phyloP scores from a whole-genome alignment of 2,329 filamentous ascomycete species.

The Elsinoe fawcettii region DNA sequence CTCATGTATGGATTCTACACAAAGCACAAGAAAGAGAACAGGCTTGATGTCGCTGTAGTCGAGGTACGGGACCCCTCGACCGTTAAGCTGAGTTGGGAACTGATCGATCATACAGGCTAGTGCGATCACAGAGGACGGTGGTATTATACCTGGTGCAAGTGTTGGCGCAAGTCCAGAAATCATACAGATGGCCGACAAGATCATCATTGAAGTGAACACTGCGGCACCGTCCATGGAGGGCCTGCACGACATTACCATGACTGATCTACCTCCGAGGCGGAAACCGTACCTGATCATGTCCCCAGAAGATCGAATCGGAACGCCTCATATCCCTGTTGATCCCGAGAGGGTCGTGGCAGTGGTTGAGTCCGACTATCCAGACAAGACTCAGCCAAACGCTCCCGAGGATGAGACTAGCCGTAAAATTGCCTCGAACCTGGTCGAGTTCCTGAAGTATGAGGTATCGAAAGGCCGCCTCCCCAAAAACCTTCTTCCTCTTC shows the following conservation, averaged over 20 bases:
- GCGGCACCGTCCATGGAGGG: slow-evolving; percentile 76
- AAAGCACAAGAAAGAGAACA: slow-evolving; percentile 64
- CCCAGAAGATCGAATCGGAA: slow-evolving; percentile 80
- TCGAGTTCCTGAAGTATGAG: slow-evolving; percentile 81
- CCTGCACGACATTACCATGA: slow-evolving; percentile 84
- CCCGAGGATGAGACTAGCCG: slow-evolving; percentile 65
- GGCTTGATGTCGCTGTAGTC: slow-evolving; percentile 74
- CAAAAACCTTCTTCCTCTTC: slow-evolving; percentile 66
- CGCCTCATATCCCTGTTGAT: slow-evolving; percentile 73
- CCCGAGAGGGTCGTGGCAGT: slow-evolving; percentile 77
- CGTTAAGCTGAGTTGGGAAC: background rate
- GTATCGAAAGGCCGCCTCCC: slow-evolving; percentile 71
- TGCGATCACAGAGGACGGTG: slow-evolving; percentile 80
- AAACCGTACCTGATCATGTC: slow-evolving; percentile 82
- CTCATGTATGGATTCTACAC: slow-evolving; percentile 73
- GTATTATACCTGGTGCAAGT: slow-evolving; percentile 77
- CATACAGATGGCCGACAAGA: slow-evolving; percentile 85
- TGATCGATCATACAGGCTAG: slow-evolving; percentile 49
- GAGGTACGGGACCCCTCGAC: slow-evolving; percentile 29
- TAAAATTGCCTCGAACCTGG: slow-evolving; percentile 69
- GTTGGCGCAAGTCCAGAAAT: slow-evolving; percentile 81
- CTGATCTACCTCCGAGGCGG: slow-evolving; percentile 68
- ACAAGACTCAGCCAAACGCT: slow-evolving; percentile 66
- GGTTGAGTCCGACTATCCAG: slow-evolving; percentile 76
- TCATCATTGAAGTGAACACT: slow-evolving; percentile 91